phyloP scores from a whole-genome alignment of 2,329 filamentous ascomycete species.

The Fusarium marasasianum region DNA sequence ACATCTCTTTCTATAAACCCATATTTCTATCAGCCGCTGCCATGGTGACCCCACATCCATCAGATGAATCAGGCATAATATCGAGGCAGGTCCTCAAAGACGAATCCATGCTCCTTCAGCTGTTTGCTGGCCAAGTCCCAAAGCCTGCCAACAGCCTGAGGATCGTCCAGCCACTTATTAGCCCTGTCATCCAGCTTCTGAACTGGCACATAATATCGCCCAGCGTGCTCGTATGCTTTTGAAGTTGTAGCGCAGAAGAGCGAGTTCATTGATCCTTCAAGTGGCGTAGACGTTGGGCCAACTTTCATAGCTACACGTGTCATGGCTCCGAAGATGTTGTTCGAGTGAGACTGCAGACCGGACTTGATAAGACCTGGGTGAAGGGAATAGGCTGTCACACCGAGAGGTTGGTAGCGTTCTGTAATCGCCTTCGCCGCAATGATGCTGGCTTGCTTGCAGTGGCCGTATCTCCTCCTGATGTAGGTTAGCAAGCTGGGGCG shows the following conservation, averaged over 20 bases:
- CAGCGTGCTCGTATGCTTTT: constrained; percentile 2
- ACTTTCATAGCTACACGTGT: constrained; percentile 28
- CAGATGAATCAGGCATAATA: neutral
- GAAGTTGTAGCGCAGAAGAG: constrained; percentile 36
- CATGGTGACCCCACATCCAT: too few species aligned
- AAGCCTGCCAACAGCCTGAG: constrained; percentile 15
- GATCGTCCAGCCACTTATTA: constrained; percentile 35
- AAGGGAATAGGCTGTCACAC: constrained; percentile 38
- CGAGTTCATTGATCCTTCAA: constrained; percentile 36
- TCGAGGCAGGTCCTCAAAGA: neutral
- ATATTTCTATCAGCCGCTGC: too few species aligned
- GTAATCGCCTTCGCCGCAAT: constrained; percentile 30
- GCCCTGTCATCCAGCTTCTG: constrained; percentile 26
- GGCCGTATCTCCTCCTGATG: constrained; percentile 29
- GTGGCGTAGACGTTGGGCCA: constrained; percentile 12
- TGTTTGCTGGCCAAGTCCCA: constrained; percentile 18
- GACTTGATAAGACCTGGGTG: constrained; percentile 39
- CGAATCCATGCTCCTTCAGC: constrained; percentile 11
- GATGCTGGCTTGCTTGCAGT: constrained; percentile 38
- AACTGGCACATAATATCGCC: constrained; percentile 30
- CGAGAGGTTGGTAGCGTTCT: constrained; percentile 26
- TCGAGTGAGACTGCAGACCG: constrained; percentile 26
- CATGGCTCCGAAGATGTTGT: constrained; percentile 22
- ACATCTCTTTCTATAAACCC: too few species aligned
- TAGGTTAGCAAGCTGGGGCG: neutral